These are phyloP conservation scores for Aspergillus indologenus DNA, from an alignment of 495 filamentous ascomycete species.

Conservation along the genomic window DNA sequence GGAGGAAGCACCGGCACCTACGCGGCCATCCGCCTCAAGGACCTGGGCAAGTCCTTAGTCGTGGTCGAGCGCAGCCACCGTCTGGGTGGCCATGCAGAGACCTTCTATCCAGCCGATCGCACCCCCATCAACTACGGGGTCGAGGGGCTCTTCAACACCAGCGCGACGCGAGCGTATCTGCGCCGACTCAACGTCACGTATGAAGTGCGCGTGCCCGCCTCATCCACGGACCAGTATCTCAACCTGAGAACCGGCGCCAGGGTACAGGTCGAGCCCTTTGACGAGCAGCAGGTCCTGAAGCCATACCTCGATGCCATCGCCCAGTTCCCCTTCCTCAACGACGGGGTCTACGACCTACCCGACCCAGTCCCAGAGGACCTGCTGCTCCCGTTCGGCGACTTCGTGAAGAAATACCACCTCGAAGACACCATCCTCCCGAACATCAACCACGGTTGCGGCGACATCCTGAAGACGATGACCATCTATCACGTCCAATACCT, in stretches of 20 bases:
- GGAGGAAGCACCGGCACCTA: constrained; percentile 49
- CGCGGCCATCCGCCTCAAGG: constrained; percentile 39
- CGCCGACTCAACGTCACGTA: constrained; percentile 27
- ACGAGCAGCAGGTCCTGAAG: constrained; percentile 25
- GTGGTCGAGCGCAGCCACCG: constrained; percentile 41
- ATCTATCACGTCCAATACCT: constrained; percentile 31
- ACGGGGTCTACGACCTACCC: constrained; percentile 43
- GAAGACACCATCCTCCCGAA: constrained; percentile 29
- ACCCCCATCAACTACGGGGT: constrained; percentile 46
- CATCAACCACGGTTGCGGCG: constrained; percentile 25
- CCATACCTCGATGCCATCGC: constrained; percentile 29
- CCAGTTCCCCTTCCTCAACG: constrained; percentile 21
- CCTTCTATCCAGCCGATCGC: constrained; percentile 40
- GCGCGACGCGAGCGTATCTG: constrained; percentile 37
- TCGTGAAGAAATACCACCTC: constrained; percentile 42
- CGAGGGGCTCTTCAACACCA: constrained; percentile 35
- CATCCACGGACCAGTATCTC: constrained; percentile 12
- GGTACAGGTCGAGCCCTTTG: constrained; percentile 32
- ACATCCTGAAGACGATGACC: constrained; percentile 31
- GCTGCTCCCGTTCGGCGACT: constrained; percentile 47
- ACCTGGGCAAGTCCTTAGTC: constrained; percentile 37
- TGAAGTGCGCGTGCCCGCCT: constrained; percentile 30
- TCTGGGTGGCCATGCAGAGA: constrained; percentile 51
- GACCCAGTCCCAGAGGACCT: constrained; percentile 51
- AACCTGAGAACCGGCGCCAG: constrained; percentile 41